Conservation (phyloP, 2,329 filamentous ascomycete species). For the Lecanicillium sp. region DNA sequence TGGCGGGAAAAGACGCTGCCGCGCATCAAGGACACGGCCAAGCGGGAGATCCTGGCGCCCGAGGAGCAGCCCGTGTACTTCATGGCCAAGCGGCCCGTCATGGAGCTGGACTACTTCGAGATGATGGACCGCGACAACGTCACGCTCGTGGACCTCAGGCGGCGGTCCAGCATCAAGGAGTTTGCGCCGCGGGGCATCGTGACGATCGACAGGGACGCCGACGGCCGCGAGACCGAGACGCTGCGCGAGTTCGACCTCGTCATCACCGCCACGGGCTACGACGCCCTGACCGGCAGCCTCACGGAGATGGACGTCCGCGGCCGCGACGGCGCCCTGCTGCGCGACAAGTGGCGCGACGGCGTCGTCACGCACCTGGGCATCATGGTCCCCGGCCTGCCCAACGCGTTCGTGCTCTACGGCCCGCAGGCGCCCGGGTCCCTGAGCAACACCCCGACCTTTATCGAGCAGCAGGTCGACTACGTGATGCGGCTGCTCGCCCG, state of each 20-base stretch:
- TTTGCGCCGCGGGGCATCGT: constrained; percentile 9
- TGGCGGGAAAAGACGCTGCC: constrained; percentile 9
- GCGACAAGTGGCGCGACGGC: constrained; percentile 16
- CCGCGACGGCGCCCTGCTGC: constrained; percentile 14
- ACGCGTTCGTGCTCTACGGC: constrained; percentile 22
- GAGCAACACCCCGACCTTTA: constrained; percentile 19
- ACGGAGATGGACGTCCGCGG: constrained; percentile 19
- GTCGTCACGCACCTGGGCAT: constrained; percentile 20
- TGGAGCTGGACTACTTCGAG: constrained; percentile 15
- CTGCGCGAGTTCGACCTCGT: constrained; percentile 13
- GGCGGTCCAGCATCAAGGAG: neutral
- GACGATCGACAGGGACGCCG: neutral
- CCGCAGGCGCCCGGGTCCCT: constrained; percentile 20
- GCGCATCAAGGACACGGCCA: constrained; percentile 10
- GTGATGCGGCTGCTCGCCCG: constrained; percentile 15
- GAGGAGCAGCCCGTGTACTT: constrained; percentile 9
- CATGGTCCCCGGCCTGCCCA: constrained; percentile 19
- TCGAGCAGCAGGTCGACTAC: constrained; percentile 20
- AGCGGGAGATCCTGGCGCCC: constrained; percentile 13
- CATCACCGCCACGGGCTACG: constrained; percentile 20
- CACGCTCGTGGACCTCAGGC: constrained; percentile 10
- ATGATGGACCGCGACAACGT: constrained; percentile 14
- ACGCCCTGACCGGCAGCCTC: constrained; percentile 19
- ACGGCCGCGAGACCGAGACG: constrained; percentile 12
- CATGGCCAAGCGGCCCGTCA: neutral